A percentile compares a stretch with the other conserved stretches of the same genome.
phyloP scores from a whole-genome alignment of 225 moss, liverwort and hornwort genomes.

The Pleurozium schreberi region DNA sequence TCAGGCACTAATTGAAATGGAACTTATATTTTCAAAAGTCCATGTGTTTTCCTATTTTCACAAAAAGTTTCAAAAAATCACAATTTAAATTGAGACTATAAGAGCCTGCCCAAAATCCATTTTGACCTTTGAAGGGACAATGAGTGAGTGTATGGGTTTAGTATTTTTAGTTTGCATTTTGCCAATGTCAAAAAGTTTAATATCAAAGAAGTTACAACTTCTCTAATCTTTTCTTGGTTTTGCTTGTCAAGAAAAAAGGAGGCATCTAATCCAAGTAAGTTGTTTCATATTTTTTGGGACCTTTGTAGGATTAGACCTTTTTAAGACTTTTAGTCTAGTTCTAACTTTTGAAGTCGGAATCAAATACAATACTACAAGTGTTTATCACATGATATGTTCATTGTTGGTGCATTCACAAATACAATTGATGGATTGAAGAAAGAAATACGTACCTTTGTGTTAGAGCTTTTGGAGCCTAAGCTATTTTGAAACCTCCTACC shows the following conservation, averaged over 20 bases:
- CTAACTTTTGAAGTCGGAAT: not conserved
- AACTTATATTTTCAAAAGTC: not conserved
- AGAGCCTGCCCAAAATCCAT: not conserved
- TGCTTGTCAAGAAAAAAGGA: not conserved
- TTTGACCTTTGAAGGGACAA: not conserved
- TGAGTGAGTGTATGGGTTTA: not conserved
- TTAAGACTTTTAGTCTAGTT: not conserved
- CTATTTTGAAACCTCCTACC: not conserved
- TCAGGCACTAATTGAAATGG: not conserved
- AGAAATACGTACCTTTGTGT: not conserved
- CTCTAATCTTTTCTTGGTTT: not conserved
- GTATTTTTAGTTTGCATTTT: not conserved
- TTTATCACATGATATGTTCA: not conserved
- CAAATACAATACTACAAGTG: not conserved
- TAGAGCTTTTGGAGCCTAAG: not conserved
- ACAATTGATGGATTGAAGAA: not conserved
- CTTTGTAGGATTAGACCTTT: not conserved
- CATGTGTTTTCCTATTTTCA: not conserved
- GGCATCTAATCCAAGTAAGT: not conserved
- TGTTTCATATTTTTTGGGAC: no score
- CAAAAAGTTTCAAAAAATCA: not conserved
- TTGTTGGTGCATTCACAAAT: not conserved
- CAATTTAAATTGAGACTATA: not conserved
- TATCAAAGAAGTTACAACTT: not conserved
- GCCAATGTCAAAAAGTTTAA: not conserved